phyloP scores from a whole-genome alignment of 345 rosid species.

The Brassica nigra region DNA sequence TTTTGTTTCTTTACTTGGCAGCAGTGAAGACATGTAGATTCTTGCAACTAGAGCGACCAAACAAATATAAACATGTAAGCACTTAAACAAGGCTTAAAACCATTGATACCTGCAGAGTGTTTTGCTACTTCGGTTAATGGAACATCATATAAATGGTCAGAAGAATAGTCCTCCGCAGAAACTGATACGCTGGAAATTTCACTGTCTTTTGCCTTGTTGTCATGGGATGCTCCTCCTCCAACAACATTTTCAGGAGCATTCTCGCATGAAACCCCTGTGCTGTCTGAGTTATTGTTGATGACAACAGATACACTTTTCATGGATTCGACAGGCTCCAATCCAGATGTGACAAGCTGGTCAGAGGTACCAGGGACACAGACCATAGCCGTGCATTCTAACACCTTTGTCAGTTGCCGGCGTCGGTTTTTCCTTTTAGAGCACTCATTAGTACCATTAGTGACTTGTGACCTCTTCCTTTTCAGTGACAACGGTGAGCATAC shows the following conservation, averaged over 20 bases:
- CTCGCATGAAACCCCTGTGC: conserved; percentile 65
- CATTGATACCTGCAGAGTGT: conserved; percentile 61
- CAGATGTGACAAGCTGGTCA: conserved; percentile 64
- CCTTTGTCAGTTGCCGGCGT: conserved; percentile 81
- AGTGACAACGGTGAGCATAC: conserved; percentile 46
- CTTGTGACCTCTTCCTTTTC: conserved; percentile 74
- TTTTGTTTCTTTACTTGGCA: conserved; percentile 1
- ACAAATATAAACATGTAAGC: conserved; percentile 8
- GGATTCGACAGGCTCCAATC: conserved; percentile 59
- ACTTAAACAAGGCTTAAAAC: not conserved
- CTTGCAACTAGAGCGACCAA: conserved; percentile 23
- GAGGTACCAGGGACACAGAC: conserved; percentile 71
- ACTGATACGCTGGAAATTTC: conserved; percentile 51
- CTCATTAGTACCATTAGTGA: conserved; percentile 55
- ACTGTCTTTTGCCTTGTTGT: conserved; percentile 59
- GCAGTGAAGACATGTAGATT: conserved; percentile 2
- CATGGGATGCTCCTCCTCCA: conserved; percentile 54
- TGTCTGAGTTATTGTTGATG: conserved; percentile 66
- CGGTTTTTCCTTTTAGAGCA: conserved; percentile 72
- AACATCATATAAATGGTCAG: conserved; percentile 69
- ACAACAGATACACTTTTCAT: conserved; percentile 51
- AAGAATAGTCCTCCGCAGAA: conserved; percentile 56
- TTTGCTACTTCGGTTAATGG: conserved; percentile 73
- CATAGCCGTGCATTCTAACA: conserved; percentile 85
- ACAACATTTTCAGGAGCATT: conserved; percentile 55